Evolutionary conservation across 371 early-diverging fungal species (phyloP).

Genomic region (Mortierella sp.): DNA sequence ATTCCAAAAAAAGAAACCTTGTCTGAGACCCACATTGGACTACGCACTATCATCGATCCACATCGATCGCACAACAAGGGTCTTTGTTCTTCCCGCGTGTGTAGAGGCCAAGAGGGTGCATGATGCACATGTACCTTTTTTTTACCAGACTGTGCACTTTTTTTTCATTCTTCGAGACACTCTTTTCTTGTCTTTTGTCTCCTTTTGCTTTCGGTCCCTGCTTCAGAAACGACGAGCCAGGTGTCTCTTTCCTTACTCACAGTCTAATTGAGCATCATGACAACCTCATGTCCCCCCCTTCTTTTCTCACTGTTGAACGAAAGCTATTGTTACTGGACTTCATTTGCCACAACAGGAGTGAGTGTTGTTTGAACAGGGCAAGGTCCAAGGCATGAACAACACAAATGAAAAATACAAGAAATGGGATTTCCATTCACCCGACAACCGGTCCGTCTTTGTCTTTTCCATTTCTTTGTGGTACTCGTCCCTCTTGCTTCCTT

Average conservation of each 20-base stretch:
- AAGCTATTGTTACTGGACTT: too few species aligned
- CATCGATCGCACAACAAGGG: not conserved
- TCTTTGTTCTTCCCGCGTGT: slow-evolving; percentile 14
- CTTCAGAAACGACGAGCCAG: too few species aligned
- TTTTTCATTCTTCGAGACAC: not conserved
- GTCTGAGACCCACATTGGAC: not conserved
- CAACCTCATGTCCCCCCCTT: too few species aligned
- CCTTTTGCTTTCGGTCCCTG: not conserved
- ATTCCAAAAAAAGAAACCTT: too few species aligned
- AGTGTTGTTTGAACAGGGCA: not conserved
- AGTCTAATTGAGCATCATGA: too few species aligned
- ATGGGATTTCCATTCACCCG: slow-evolving; percentile 9
- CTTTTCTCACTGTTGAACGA: too few species aligned
- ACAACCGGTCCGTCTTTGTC: not conserved
- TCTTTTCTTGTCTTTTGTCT: not conserved
- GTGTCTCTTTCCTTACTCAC: not conserved
- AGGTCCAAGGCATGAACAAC: not conserved
- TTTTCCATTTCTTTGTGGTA: not conserved
- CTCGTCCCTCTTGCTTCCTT: too few species aligned
- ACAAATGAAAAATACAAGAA: too few species aligned
- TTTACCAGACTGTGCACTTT: not conserved
- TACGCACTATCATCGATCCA: not conserved
- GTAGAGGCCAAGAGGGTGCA: not conserved
- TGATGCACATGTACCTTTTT: too few species aligned
- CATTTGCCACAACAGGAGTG: too few species aligned